These are phyloP conservation scores for Cubamyces lactineus DNA, from an alignment of 768 basidiomycete species.

Conservation along the genomic window DNA sequence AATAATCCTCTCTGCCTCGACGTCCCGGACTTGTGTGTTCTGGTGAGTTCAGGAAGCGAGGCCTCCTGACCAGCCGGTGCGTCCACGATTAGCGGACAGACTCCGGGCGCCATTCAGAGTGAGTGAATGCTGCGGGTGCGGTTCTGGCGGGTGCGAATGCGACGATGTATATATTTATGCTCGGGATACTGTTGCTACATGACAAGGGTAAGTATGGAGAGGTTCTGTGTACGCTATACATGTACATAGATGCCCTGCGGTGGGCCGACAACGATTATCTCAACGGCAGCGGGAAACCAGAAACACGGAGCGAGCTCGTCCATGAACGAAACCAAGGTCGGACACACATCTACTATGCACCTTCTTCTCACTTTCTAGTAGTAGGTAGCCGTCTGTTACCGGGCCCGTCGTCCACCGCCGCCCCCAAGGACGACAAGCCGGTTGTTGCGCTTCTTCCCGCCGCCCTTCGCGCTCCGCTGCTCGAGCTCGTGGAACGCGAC, in stretches of 20 bases:
- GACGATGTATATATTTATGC: conserved; percentile 4
- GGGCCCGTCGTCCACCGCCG: conserved; percentile 49
- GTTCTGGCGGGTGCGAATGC: not conserved
- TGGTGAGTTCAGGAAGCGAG: too few species aligned
- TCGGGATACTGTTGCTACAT: conserved; percentile 23
- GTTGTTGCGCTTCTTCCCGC: conserved; percentile 62
- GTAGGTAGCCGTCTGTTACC: conserved; percentile 3
- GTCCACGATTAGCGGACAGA: too few species aligned
- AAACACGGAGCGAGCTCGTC: conserved; percentile 1
- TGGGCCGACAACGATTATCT: conserved; percentile 1
- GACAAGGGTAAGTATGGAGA: conserved; percentile 5
- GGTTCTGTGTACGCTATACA: conserved; percentile 14
- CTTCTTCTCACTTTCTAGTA: not conserved
- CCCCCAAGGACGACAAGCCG: conserved; percentile 76
- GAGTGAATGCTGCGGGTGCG: not conserved
- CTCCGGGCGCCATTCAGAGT: not conserved
- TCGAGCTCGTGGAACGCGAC: conserved; percentile 83
- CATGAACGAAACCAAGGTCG: conserved; percentile 1
- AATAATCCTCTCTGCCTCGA: not conserved
- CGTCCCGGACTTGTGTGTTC: not conserved
- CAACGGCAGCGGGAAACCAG: not conserved
- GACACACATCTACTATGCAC: not conserved
- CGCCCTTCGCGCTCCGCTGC: conserved; percentile 45
- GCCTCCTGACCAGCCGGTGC: too few species aligned
- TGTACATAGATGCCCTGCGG: conserved; percentile 3